phyloP scores from a whole-genome alignment of 2,329 filamentous ascomycete genomes.

The Penicillium sp. region DNA sequence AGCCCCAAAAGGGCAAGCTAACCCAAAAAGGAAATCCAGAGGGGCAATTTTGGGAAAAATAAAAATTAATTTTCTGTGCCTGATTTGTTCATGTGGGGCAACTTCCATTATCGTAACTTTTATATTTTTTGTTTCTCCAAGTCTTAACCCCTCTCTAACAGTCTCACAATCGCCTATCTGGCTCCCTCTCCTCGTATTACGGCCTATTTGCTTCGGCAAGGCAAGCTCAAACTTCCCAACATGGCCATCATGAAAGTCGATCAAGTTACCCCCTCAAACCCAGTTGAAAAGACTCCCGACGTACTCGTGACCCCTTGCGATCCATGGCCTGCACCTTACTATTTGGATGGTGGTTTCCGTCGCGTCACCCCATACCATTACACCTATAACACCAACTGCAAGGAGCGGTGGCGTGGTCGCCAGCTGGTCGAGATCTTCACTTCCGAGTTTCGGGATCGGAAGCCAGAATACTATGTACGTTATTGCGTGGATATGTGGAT shows the following conservation, averaged over 20 bases:
- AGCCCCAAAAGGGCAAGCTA: no score
- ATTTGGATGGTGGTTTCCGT: conserved; percentile 71
- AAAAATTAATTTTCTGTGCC: neutral
- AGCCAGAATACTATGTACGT: conserved; percentile 78
- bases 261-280: conserved; percentile 27
- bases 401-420: conserved; percentile 85
- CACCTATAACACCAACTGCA: conserved; percentile 47
- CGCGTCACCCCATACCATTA: conserved; percentile 50
- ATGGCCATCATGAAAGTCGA: conserved; percentile 41
- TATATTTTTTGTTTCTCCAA: neutral
- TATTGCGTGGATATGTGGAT: conserved; percentile 38
- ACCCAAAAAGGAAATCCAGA: neutral
- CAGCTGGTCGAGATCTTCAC: conserved; percentile 82
- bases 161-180: conserved; percentile 19
- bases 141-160: no score
- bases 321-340: conserved; percentile 68
- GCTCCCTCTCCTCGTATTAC: conserved; percentile 41
- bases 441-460: conserved; percentile 86
- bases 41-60: neutral
- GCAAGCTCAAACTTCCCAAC: conserved; percentile 31
- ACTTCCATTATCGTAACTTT: neutral
- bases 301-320: conserved; percentile 35
- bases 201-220: conserved; percentile 40
- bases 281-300: conserved; percentile 26
- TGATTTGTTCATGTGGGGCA: neutral